phyloP scores from a whole-genome alignment of 176 grass and related monocot species.

The Carex scoparia region DNA sequence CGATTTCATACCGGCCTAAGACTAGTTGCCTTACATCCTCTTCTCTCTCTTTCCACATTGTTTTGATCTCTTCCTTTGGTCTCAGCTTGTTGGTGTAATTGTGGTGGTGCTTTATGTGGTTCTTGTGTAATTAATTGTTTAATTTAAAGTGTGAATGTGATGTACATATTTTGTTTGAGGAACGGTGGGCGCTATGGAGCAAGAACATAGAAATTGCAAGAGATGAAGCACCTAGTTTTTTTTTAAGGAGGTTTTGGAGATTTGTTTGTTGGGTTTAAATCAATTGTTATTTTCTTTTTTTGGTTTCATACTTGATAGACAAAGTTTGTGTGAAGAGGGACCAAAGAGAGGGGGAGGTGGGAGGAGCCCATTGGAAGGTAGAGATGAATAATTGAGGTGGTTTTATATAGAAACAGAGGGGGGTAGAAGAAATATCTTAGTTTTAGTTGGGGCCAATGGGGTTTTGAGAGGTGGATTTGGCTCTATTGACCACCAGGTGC shows the following conservation, averaged over 20 bases:
- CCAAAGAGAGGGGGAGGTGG: neutral
- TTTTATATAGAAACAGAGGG: neutral
- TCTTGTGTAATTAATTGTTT: constrained; percentile 2
- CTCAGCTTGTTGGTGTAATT: neutral
- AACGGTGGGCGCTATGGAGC: constrained; percentile 12
- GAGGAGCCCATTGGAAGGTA: constrained; percentile 44
- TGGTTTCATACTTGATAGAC: neutral
- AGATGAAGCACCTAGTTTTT: constrained; percentile 24
- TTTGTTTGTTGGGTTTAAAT: neutral
- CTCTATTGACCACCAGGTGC: neutral
- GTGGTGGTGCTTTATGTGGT: neutral
- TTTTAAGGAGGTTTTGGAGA: neutral
- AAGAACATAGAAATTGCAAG: neutral
- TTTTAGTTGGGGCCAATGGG: neutral
- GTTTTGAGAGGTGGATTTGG: neutral
- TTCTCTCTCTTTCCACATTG: constrained; percentile 30
- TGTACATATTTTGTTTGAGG: constrained; percentile 33
- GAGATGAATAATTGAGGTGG: neutral
- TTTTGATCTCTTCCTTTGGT: neutral
- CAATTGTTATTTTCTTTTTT: neutral
- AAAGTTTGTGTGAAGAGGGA: neutral
- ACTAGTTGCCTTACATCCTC: constrained; percentile 33
- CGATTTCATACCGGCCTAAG: constrained; percentile 82
- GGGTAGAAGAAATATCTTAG: neutral
- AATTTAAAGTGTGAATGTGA: neutral